Base-by-base conservation (phyloP, 2,329 filamentous ascomycete genomes). In the Xylariaceae sp. region DNA sequence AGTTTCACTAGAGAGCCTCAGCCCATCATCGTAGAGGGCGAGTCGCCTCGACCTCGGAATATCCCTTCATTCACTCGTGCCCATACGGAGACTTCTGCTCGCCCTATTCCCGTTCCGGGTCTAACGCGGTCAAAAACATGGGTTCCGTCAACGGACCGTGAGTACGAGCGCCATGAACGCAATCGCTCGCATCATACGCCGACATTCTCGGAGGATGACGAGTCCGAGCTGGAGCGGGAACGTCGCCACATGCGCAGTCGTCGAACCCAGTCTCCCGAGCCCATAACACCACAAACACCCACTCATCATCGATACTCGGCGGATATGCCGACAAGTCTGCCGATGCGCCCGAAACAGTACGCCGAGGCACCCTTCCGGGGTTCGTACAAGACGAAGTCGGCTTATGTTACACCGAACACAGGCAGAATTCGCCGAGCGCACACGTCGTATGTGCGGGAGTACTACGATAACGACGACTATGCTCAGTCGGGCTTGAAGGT, bases 201-300 rank as follows among this genome's bases (percentile, higher is more conserved):
- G 6, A 47, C 23, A 2, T 67, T 64, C 35, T 47, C 63, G 17
- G 59, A 62, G 8, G 66, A 67, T 10, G 69, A 68, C 7, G 67
- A 67, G 2, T 70, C 69, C 1, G 70, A 69, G 3, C 67, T 67
- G 5, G 69, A 68, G 8, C 62, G 63, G 35, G 67, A 68, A 15
- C 64, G 56, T 37, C 65, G 60, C 11, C 64, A 63, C 51, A 69
- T 64, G 51, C 67, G 62, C 11, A 62, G 59, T 51, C 67, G 68
- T 30, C 64, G 66, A 42, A 66, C 60, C 11, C 63, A 65, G 13
- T 71, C 69, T 45, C 69, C 69, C 9, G 69, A 68, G 11, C 45
- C 55, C 4, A 62, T 68, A 39, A 48, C 59, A 10, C 30, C 39
- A 9, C 59, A 55, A 15, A 13, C 37, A 45, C 51, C 39, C n/a